These are phyloP conservation scores for Colletotrichum simmondsii DNA, from an alignment of 2,329 filamentous ascomycete genomes.

Conservation along the genomic window DNA sequence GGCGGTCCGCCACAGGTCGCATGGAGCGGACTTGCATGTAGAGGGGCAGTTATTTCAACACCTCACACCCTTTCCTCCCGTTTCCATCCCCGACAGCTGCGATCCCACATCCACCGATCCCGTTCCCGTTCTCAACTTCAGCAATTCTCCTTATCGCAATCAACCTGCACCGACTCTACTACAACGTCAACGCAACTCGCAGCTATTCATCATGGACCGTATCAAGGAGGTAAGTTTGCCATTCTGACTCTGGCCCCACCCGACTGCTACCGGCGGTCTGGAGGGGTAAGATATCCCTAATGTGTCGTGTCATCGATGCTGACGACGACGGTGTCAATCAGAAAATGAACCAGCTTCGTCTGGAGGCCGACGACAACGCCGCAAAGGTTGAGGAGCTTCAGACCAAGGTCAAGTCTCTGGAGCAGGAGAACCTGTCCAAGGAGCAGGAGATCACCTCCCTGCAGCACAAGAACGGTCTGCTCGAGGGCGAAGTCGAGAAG, in stretches of 20 bases:
- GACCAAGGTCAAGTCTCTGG: conserved; percentile 85
- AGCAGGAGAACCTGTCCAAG: conserved; percentile 95
- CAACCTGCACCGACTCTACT: conserved; percentile 39
- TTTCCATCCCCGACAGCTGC: conserved; percentile 43
- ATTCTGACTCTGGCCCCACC: conserved; percentile 44
- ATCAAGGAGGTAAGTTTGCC: conserved; percentile 83
- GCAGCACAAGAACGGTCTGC: conserved; percentile 92
- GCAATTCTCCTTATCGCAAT: conserved; percentile 35
- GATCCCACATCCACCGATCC: conserved; percentile 24
- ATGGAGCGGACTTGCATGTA: conserved; percentile 52
- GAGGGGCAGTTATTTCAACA: conserved; percentile 44
- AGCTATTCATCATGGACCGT: conserved; percentile 73
- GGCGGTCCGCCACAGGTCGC: conserved; percentile 32
- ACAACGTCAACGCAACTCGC: conserved; percentile 38
- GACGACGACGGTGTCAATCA: conserved; percentile 49
- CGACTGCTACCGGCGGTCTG: conserved; percentile 29
- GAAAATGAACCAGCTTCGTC: conserved; percentile 95
- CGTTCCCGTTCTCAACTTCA: conserved; percentile 47
- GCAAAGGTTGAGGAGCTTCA: conserved; percentile 89
- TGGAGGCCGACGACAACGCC: conserved; percentile 89
- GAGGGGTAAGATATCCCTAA: conserved; percentile 36
- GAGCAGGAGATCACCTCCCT: conserved; percentile 98
- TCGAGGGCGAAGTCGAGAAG: conserved; percentile 93
- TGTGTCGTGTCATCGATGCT: conserved; percentile 31
- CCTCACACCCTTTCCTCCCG: conserved; percentile 41